phyloP scores from a whole-genome alignment of 805 yeast species.

The Candida dendrica region DNA sequence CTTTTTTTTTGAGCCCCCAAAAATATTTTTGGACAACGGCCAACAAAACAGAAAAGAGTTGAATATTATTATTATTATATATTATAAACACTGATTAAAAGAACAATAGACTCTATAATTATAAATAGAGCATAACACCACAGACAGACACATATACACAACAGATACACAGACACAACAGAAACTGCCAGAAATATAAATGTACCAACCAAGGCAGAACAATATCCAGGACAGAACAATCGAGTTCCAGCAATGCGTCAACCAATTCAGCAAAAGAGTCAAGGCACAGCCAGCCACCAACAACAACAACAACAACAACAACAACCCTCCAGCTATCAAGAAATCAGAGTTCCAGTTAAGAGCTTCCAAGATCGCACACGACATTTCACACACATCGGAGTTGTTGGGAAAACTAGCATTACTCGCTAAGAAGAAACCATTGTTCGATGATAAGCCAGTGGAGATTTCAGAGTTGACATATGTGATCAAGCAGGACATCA shows the following conservation, averaged over 20 bases:
- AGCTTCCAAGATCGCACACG: slow-evolving; percentile 82
- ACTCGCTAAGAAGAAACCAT: slow-evolving; percentile 81
- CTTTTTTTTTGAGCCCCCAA: too few relatives aligned
- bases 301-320: slow-evolving; percentile 14
- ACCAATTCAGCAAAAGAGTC: slow-evolving; percentile 59
- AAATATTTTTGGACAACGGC: too few relatives aligned
- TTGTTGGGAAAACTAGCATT: slow-evolving; percentile 72
- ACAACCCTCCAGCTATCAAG: slow-evolving; percentile 7
- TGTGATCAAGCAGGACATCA: slow-evolving; percentile 73
- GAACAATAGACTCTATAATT: too few relatives aligned
- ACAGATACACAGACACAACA: too few relatives aligned
- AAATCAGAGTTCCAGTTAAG: slow-evolving; percentile 49
- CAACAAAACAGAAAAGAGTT: too few relatives aligned
- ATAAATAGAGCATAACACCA: too few relatives aligned
- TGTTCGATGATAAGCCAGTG: slow-evolving; percentile 89
- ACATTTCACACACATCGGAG: slow-evolving; percentile 79
- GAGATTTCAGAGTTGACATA: slow-evolving; percentile 89
- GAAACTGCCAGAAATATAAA: too few relatives aligned
- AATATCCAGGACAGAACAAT: slow-evolving; percentile 72
- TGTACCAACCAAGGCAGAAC: neutral
- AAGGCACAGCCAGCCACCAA: slow-evolving; percentile 16
- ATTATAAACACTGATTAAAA: too few relatives aligned
- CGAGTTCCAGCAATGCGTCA: slow-evolving; percentile 89
- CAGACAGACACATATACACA: too few relatives aligned
- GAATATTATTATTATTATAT: too few relatives aligned